Base-by-base conservation (phyloP, 2,329 filamentous ascomycete genomes). In the Dactylonectria estremocensis region DNA sequence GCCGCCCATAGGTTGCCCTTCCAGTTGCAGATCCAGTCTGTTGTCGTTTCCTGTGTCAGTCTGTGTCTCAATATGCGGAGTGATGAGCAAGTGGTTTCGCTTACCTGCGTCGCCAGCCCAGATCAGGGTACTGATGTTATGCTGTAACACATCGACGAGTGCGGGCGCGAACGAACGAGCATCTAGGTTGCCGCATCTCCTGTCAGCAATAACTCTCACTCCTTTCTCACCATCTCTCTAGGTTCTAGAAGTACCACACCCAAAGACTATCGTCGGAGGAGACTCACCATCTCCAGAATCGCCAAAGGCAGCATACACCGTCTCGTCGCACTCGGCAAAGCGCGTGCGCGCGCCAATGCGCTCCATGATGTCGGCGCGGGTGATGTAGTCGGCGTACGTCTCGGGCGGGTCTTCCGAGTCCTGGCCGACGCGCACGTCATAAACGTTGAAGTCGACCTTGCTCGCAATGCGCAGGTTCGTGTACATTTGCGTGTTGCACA, bases 21-120 rank as follows among this genome's bases (percentile, higher is more conserved):
- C 84, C 87, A 89, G 77, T 89, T 90, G 72, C 87, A 89, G 60
- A 89, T 87, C 78, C 83, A 89, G 71, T 90, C 88, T 74, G n/a
- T 22, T 8, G 13, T 10, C 31, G 20, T 33, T 13, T 13, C 14
- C 11, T 31, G 10, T 31, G 43, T 72, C n/a, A 72, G 52, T 52
- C 24, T 67, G 40, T n/a, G 40, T 43, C 37, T 40, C n/a, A 5
- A n/a, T 10, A 8, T 18, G 9, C 24, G 5, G 9, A 11, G 16
- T 35, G 16, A 24, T n/a, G 22, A 31, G 28, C 20, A 37, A 16
- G 57, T 24, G 3, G 20, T 43, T 22, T 3, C 13, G 70, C 74
- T 71, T 64, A 79, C 79, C 80, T 3, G 87, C 83, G 61, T 89
- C 88, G 37, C 87, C 87, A 0, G 87, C 86, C 86, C 86, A 89